Evolutionary conservation across 2,329 filamentous ascomycete species (phyloP).

Genomic region (Mollisiaceae sp.): DNA sequence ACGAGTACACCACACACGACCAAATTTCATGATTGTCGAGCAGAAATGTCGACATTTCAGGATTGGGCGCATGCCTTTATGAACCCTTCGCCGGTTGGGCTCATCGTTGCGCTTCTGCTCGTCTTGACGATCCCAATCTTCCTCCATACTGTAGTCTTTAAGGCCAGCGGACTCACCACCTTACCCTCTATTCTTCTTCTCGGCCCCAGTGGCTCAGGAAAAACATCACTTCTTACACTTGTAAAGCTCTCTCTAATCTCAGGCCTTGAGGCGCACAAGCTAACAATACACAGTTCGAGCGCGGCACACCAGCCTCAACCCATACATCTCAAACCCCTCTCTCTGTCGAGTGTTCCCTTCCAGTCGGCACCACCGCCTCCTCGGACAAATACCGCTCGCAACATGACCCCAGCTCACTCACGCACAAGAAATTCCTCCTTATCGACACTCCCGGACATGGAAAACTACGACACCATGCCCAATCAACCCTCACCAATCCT

Average conservation of each 20-base stretch:
- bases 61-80: conserved; percentile 57
- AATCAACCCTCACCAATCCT: conserved; percentile 53
- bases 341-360: conserved; percentile 60
- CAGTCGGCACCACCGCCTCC: conserved; percentile 54
- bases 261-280: background rate
- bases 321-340: conserved; percentile 68
- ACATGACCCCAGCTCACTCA: conserved; percentile 63
- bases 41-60: conserved; percentile 31
- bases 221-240: conserved; percentile 85
- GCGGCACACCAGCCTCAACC: conserved; percentile 51
- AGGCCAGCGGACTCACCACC: conserved; percentile 65
- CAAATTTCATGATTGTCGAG: conserved; percentile 1
- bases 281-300: conserved; percentile 51
- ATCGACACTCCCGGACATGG: conserved; percentile 94
- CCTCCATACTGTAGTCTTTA: conserved; percentile 75
- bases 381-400: conserved; percentile 69
- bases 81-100: conserved; percentile 63
- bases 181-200: conserved; percentile 80
- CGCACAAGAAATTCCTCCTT: conserved; percentile 73
- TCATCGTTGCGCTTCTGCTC: conserved; percentile 73
- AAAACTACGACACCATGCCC: conserved; percentile 79
- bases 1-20: background rate
- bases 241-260: conserved; percentile 48
- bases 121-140: conserved; percentile 67
- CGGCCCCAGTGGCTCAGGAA: conserved; percentile 83